Base-by-base conservation (phyloP, 352 stramenopile genomes). In the Blastocystis sp. region DNA sequence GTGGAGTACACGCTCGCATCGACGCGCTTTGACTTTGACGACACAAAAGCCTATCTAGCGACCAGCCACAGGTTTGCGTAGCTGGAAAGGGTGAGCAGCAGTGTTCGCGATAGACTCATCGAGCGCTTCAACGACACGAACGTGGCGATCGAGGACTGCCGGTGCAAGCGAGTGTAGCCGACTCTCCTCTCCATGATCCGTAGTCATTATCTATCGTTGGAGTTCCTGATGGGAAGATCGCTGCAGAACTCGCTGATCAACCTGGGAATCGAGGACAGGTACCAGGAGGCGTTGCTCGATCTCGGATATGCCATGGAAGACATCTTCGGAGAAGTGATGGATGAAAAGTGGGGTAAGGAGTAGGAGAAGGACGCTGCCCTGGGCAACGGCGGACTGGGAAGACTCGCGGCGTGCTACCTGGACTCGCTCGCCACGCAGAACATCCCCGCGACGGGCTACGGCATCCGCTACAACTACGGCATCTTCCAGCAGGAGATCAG, bases 221-320 rank as follows among this genome's bases (percentile, higher is more conserved):
- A 91, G 71, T 91, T 90, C 60, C 52, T 91, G 19, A 91, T 91
- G 89, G 89, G 89, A 40, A 71, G 89, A 59, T 88, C 88, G 11
- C 61, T 91, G 21, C 89, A 90, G 23, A 91, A 91, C 61, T 74
- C 89, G 9, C 87, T 91, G 61, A 79, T 91, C 48, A 91, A 91
- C 61, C 62, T 91, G 3, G 89, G 89, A 43, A 64, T 91, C 23
- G 89, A 90, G 45, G 82, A 91, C 40, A 71, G 79, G 28, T 90
- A 88, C 62, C 10, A 11, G 2, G 81, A 90, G 59, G 89, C 89
- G 3, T 34, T 91, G 10, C 61, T 60, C 9, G 89, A 91, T 43
- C 45, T 91, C 34, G 89, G 89, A 17, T 91, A 89, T 71, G 70
- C 70, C 19, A 59, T 91, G 43, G 89, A 90, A 56, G 62, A 91